phyloP scores from a whole-genome alignment of 2,329 filamentous ascomycete genomes.

The Fusarium pseudonygamai region DNA sequence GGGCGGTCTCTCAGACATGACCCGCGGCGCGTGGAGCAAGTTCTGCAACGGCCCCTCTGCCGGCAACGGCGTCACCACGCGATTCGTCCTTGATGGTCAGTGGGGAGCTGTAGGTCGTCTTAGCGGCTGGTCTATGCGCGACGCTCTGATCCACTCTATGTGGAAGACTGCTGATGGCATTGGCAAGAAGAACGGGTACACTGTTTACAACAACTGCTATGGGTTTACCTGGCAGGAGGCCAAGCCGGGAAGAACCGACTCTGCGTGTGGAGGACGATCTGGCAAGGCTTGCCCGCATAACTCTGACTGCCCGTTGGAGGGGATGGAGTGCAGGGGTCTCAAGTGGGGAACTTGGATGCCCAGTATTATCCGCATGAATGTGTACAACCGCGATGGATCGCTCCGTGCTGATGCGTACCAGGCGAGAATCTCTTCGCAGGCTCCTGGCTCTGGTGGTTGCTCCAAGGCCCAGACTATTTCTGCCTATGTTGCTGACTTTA shows the following conservation, averaged over 20 bases:
- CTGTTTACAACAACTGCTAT: background rate
- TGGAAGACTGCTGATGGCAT: background rate
- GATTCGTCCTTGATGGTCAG: background rate
- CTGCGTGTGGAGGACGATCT: background rate
- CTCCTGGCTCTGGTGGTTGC: background rate
- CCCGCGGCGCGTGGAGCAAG: background rate
- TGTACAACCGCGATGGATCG: constrained; percentile 4
- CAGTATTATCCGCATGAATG: constrained; percentile 6
- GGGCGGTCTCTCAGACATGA: background rate
- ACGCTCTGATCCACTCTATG: background rate
- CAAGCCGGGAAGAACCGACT: background rate
- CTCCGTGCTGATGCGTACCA: background rate
- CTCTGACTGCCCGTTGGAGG: background rate
- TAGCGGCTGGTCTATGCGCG: background rate
- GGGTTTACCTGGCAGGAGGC: background rate
- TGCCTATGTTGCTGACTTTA: background rate
- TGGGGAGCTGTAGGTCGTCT: background rate
- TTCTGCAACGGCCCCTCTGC: background rate
- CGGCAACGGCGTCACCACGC: background rate
- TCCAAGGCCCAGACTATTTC: background rate
- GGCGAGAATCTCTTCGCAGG: background rate
- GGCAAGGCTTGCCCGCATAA: background rate
- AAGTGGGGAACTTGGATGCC: constrained; percentile 11
- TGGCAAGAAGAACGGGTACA: background rate
- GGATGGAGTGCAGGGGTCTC: background rate